Conservation (phyloP, 148 eudicot species). For the Hydrangea macrophylla region DNA sequence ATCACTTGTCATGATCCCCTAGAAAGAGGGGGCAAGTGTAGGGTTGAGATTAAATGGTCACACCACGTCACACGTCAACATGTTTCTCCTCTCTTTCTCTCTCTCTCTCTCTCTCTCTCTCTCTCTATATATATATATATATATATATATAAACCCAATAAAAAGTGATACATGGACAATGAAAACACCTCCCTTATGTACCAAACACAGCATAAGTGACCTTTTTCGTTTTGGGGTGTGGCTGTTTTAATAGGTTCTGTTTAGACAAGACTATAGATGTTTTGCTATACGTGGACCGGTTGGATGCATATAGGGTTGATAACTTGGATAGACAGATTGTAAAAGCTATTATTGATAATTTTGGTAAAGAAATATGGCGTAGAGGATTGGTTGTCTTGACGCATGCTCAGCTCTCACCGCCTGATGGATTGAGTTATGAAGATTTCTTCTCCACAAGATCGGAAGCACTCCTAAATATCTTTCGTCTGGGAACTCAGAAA, state of each 20-base stretch:
- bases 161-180: no score
- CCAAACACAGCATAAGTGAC: no score
- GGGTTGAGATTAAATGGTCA: no score
- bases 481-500: conserved; percentile 60
- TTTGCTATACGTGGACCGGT: conserved; percentile 83
- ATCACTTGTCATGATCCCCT: no score
- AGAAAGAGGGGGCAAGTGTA: no score
- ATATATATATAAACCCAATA: no score
- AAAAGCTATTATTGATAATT: conserved; percentile 76
- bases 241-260: conserved; percentile 59
- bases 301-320: conserved; percentile 95
- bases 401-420: conserved; percentile 97
- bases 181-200: no score
- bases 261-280: conserved; percentile 88
- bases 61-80: no score
- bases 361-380: conserved; percentile 85
- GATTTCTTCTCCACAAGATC: conserved; percentile 80
- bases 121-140: no score
- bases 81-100: no score
- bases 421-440: conserved; percentile 87
- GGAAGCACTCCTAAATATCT: conserved; percentile 71
- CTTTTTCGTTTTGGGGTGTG: conserved; percentile 17
- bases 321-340: conserved; percentile 84
- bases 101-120: no score
- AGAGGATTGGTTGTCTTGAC: conserved; percentile 81